These are phyloP conservation scores for Escallonia rubra DNA, from an alignment of 129 eudicot genomes.

Conservation along the genomic window DNA sequence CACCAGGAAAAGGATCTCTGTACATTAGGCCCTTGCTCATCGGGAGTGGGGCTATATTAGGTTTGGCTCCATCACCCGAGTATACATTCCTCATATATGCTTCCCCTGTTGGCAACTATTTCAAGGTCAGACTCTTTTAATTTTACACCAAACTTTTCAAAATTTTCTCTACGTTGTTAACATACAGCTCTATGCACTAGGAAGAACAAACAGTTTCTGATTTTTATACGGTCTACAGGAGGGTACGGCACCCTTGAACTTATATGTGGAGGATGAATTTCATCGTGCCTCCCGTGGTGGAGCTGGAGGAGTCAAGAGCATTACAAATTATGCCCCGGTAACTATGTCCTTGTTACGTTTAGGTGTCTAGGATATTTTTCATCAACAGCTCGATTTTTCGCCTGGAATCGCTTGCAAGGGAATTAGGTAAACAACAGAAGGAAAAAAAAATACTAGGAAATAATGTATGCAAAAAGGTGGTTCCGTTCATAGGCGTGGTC, in stretches of 20 bases:
- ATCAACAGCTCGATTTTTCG: too few species aligned
- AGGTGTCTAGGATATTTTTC: too few species aligned
- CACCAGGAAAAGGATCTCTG: conserved; percentile 82
- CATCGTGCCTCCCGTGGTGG: conserved; percentile 87
- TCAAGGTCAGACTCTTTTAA: conserved; percentile 44
- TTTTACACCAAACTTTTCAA: neutral
- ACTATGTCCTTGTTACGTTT: neutral
- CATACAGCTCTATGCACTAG: neutral
- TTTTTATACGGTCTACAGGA: conserved; percentile 34
- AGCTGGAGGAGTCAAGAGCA: conserved; percentile 84
- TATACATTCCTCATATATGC: conserved; percentile 84
- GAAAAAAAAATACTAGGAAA: too few species aligned
- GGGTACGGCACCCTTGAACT: conserved; percentile 55
- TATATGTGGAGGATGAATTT: conserved; percentile 54
- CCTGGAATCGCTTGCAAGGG: too few species aligned
- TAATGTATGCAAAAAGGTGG: too few species aligned
- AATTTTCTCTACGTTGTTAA: neutral
- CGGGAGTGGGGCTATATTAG: conserved; percentile 79
- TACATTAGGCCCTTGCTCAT: conserved; percentile 88
- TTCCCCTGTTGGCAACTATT: conserved; percentile 85
- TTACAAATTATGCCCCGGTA: conserved; percentile 88
- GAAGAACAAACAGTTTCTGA: neutral
- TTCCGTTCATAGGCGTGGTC: too few species aligned
- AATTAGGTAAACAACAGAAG: too few species aligned
- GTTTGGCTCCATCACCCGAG: conserved; percentile 80